Base-by-base conservation (phyloP, 768 basidiomycete species). In the Lyophyllum semitale region DNA sequence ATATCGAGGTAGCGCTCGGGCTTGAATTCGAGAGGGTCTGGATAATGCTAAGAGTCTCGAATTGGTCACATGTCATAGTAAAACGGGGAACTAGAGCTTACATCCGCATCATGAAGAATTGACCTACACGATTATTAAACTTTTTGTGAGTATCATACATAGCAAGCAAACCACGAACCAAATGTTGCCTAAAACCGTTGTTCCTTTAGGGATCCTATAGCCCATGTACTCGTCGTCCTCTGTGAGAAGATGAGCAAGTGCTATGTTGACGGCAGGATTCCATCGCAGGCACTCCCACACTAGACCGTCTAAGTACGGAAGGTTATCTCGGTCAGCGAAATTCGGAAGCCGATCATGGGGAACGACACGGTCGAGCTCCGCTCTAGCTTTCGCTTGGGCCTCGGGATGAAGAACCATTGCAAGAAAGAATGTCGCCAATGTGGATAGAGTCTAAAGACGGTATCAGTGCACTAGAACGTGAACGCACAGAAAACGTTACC, bases 181-280 rank as follows among this genome's bases (percentile, higher is more conserved):
- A 27, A 62, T 43, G 41, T 71, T 71, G 2, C 62, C 37, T 12
- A 70, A 51, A 12, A 70, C 53, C 9, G 63, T 17, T 1, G 70
- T 59, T 2, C 66, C 62, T 48, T 64, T 59, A 0, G 70, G 70
- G 26, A 70, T 69, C 30, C 63, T 54, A 44, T 60, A 63, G 1
- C 62, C 63, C n/a, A 62, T 48, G 43, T 65, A 59, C 17, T 63
- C 53, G 41, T 63, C 63, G 26, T 68, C 68, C 48, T 65, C 60
- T 22, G 56, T 59, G 61, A 66, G 22, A 61, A 68, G 20, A 66
- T 68, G 55, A 27, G 71, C 58, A 59, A 74, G 20, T 57, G 71
- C 41, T 72, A 37, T 62, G 63, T 17, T 66, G 55, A 63, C 33
- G 33, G 15, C 33, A 8, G 33, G 15, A 35, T 35, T 7, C 4